Evolutionary conservation across 495 filamentous ascomycete genomes (phyloP).

Genomic region (Aspergillus conjunctus): DNA sequence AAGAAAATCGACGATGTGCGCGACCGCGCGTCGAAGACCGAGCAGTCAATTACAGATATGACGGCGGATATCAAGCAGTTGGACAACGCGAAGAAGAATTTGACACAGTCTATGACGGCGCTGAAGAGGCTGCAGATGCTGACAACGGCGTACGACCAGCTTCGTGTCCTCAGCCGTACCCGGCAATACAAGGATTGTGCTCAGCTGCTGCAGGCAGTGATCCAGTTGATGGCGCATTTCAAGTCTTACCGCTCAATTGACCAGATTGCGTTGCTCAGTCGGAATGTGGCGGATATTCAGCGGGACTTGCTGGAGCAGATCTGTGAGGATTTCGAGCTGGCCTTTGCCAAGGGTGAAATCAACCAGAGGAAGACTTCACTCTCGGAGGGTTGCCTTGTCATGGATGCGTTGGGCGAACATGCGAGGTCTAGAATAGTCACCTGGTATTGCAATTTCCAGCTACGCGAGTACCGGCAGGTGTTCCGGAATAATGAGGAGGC

Average conservation of each 20-base stretch:
- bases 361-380: slow-evolving; percentile 67
- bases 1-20: slow-evolving; percentile 95
- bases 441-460: slow-evolving; percentile 98
- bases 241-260: slow-evolving; percentile 97
- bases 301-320: slow-evolving; percentile 93
- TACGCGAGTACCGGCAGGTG: slow-evolving; percentile 92
- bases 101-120: slow-evolving; percentile 97
- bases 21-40: slow-evolving; percentile 84
- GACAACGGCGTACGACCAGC: slow-evolving; percentile 96
- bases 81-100: slow-evolving; percentile 93
- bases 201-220: slow-evolving; percentile 89
- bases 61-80: slow-evolving; percentile 98
- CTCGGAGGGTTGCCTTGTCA: slow-evolving; percentile 85
- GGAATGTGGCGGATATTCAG: slow-evolving; percentile 93
- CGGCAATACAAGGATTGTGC: slow-evolving; percentile 97
- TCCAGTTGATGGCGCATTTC: slow-evolving; percentile 98
- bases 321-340: slow-evolving; percentile 96
- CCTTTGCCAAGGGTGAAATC: slow-evolving; percentile 89
- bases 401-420: slow-evolving; percentile 92
- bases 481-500: slow-evolving; percentile 97
- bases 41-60: slow-evolving; percentile 97
- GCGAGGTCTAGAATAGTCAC: slow-evolving; percentile 80
- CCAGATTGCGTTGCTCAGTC: slow-evolving; percentile 91
- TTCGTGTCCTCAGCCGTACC: slow-evolving; percentile 77
- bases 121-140: slow-evolving; percentile 98